Conservation (phyloP, 73 alveolate species). For the Vitrella brassicaformis region DNA sequence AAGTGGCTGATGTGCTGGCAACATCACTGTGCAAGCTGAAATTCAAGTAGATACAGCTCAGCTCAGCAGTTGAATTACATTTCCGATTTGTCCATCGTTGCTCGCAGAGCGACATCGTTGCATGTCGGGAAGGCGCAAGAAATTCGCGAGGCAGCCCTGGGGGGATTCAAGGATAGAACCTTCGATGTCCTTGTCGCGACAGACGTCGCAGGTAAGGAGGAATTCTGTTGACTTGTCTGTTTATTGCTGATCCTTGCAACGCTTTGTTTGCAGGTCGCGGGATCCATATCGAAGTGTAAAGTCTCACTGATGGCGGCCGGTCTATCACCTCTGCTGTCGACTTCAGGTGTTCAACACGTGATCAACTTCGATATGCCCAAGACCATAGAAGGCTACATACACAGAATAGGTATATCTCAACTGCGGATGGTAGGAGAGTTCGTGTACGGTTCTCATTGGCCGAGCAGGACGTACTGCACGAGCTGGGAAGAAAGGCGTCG, state of each 20-base stretch:
- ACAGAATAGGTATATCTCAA: too few relatives aligned
- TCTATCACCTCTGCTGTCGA: too few relatives aligned
- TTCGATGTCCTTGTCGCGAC: constrained; percentile 54
- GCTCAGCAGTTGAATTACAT: neutral
- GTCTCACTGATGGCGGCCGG: too few relatives aligned
- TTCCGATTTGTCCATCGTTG: neutral
- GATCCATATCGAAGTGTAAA: too few relatives aligned
- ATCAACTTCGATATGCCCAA: constrained; percentile 82
- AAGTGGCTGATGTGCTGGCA: constrained; percentile 42
- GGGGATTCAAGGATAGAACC: constrained; percentile 57
- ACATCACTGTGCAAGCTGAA: constrained; percentile 16
- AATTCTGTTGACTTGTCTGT: neutral
- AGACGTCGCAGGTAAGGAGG: constrained; percentile 60
- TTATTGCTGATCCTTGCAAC: neutral
- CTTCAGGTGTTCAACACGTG: constrained; percentile 70
- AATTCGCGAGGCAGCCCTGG: constrained; percentile 45
- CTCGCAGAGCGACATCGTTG: constrained; percentile 33
- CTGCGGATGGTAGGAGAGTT: too few relatives aligned
- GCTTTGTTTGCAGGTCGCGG: constrained; percentile 67
- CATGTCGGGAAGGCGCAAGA: constrained; percentile 45
- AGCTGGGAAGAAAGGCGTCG: neutral
- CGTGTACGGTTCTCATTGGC: too few relatives aligned
- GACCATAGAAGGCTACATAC: constrained; percentile 51
- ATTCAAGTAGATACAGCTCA: neutral
- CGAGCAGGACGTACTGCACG: neutral